A percentile compares a stretch with the other conserved stretches of the same genome.
phyloP scores from a whole-genome alignment of 1,284 basidiomycete species.

The Lentinula novae-zelandiae region DNA sequence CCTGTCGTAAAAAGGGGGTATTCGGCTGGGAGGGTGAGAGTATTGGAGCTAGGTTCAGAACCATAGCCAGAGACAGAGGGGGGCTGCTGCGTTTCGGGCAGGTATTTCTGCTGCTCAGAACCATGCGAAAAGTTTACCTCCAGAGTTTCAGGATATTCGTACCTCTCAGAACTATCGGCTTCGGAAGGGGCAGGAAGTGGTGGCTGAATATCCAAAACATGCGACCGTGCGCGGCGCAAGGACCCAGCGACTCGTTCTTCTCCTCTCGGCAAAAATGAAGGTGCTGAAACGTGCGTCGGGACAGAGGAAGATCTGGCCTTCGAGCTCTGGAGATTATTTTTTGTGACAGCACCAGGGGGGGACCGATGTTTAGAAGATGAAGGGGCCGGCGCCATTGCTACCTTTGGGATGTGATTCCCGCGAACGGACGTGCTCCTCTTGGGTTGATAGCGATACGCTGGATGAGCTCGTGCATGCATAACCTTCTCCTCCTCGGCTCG shows the following conservation, averaged over 20 bases:
- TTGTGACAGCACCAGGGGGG: not conserved
- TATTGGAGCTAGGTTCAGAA: not conserved
- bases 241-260: not conserved
- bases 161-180: not conserved
- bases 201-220: not conserved
- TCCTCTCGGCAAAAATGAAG: not conserved
- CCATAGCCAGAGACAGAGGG: not conserved
- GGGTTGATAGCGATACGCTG: conserved; percentile 61
- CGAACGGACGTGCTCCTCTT: conserved; percentile 24
- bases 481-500: conserved; percentile 48
- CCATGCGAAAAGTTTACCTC: not conserved
- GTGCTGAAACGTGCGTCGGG: conserved; percentile 2
- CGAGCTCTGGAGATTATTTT: not conserved
- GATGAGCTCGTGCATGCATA: conserved; percentile 51
- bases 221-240: not conserved
- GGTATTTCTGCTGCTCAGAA: no score
- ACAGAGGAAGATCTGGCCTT: conserved; percentile 10
- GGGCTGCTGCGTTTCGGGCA: not conserved
- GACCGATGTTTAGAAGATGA: not conserved
- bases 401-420: not conserved
- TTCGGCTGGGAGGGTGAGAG: not conserved
- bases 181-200: not conserved
- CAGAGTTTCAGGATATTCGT: not conserved
- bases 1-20: conserved; percentile 18
- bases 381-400: not conserved